Base-by-base conservation (phyloP, 2,329 filamentous ascomycete genomes). In the Fusarium caatingaense region DNA sequence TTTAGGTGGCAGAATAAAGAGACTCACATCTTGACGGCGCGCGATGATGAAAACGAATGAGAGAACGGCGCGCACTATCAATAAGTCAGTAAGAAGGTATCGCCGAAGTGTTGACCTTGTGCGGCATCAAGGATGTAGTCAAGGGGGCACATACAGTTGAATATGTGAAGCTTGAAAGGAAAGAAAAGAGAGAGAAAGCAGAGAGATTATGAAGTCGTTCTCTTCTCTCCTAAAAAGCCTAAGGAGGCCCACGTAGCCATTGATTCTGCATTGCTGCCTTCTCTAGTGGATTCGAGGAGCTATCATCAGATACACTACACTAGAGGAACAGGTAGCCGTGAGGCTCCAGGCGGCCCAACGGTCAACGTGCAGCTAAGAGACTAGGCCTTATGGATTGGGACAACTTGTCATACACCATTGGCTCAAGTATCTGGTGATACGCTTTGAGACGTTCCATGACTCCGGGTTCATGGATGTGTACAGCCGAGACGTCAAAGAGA, bases 371-470 rank as follows among this genome's bases (percentile, higher is more conserved):
- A 37, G 18, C 5, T 4, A 12, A n/a, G 10, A 0, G 5, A 7
- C 3, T n/a, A n/a, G 12, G 34, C 3, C 3, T 37, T 7, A 37
- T 37, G 18, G 6, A 37, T 12, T 37, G 34, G 1, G 9, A 37
- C 0, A 11, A 4, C 32, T 37, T 37, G 10, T 4, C 1, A 37
- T 37, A 37, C 18, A 37, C 2, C 34, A 12, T 37, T 37, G 34
- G 10, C 10, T n/a, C 18, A 37, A 12, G 0, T 37, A 12, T 3
- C 18, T n/a, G 9, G 1, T 37, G 18, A 2, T 1, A 37, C 1
- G 34, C 18, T 37, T 4, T 6, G 0, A 37, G 34, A n/a, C 3
- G 34, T n/a, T 37, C 18, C 9, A 7, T n/a, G 2, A 2, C 9
- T 37, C 9, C n/a, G 16, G 5, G 6, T 37, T 16, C 9, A 18